Percentiles rank a stretch among this genome's conserved stretches.
Evolutionary conservation across 2,329 filamentous ascomycete species (phyloP).

Genomic region (Fusarium sp.): DNA sequence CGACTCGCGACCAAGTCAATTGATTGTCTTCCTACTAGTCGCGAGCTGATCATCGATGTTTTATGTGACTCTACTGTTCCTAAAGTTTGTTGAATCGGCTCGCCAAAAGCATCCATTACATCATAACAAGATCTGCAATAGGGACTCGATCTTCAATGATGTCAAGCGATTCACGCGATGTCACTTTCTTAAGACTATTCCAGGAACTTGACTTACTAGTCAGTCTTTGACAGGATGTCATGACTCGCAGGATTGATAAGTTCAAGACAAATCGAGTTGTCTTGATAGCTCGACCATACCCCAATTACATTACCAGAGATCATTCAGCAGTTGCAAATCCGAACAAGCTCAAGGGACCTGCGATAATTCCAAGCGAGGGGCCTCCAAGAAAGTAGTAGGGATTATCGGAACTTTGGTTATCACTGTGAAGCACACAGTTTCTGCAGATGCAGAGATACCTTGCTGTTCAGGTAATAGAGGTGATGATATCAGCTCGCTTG

Average conservation of each 20-base stretch:
- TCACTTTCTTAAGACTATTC: not conserved
- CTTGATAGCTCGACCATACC: not conserved
- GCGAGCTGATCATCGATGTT: not conserved
- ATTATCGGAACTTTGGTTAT: not conserved
- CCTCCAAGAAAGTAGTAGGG: not conserved
- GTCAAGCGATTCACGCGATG: constrained; percentile 1
- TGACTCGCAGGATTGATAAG: constrained; percentile 3
- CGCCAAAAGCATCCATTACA: constrained; percentile 25
- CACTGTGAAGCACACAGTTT: not conserved
- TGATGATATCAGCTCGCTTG: not conserved
- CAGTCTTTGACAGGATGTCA: not conserved
- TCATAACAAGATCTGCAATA: constrained; percentile 12
- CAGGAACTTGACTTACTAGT: not conserved
- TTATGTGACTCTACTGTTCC: not conserved
- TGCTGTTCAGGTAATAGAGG: not conserved
- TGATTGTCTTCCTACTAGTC: not conserved
- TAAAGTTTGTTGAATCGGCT: constrained; percentile 12
- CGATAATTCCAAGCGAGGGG: not conserved
- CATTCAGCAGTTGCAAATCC: not conserved
- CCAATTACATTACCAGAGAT: not conserved
- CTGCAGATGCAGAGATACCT: not conserved
- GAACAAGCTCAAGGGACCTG: not conserved
- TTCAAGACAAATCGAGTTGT: not conserved
- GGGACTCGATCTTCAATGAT: constrained; percentile 8
- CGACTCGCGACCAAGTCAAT: not conserved